Evolutionary conservation across 768 basidiomycete species (phyloP), one percentile per base, ranked within the genome.

Genomic region (Lentinus brumalis): DNA sequence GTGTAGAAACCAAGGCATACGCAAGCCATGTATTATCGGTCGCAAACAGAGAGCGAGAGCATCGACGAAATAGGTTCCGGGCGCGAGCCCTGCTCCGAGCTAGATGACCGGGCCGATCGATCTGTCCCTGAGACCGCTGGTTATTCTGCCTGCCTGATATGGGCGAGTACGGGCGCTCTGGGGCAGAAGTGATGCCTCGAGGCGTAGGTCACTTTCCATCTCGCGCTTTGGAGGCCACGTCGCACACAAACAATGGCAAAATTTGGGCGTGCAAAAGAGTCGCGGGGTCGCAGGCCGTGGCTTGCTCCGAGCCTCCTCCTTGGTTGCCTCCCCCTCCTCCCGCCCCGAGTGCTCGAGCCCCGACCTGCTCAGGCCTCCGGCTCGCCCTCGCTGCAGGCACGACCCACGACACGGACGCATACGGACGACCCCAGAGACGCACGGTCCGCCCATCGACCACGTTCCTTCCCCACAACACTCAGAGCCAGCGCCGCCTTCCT

Each of bases 211-310:
- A 51, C 56, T 45, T 58, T 45, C 53, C 31, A 45, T 52, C 41
- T 9, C n/a, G 39, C 39, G 57, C 57, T 62, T 62, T 57, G 61
- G 53, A 42, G 51, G 30, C 57, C 60, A 8, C 31, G 35, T 59
- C 62, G 62, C 47, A 56, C 50, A 59, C 62, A 63, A 63, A 63
- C 62, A 63, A 63, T 63, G 62, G 62, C 35, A 63, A 63, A 63
- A 59, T 59, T 59, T 63, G 62, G 54, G 12, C 38, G 45, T 29
- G 30, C 55, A 35, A 44, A 61, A 61, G 49, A 38, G 31, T 26
- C 52, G 40, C 47, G 42, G 45, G 45, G 9, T n/a, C 31, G 32
- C 41, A 9, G 30, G 41, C 56, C 32, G 40, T 39, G 41, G 41
- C 52, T 63, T 58, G 31, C 56, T 56, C 57, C 57, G 57, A 59